phyloP scores from a whole-genome alignment of 345 rosid genomes.

The Trapa bicornis region DNA sequence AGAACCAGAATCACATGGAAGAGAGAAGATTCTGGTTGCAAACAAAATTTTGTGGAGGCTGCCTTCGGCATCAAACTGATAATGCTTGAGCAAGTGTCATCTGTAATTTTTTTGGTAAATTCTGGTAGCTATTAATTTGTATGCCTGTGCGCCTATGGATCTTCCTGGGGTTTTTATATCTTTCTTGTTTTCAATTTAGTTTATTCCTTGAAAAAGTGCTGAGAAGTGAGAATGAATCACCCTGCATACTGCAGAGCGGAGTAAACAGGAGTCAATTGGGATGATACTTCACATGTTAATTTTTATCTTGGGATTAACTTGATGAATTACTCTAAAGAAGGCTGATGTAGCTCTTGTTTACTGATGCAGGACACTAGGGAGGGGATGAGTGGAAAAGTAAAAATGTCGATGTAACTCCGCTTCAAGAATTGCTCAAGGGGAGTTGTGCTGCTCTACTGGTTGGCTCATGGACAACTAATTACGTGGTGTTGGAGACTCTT shows the following conservation, averaged over 20 bases:
- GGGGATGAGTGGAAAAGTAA: not conserved
- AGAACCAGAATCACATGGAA: constrained; percentile 73
- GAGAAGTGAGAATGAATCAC: not conserved
- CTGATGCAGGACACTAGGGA: not conserved
- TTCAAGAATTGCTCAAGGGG: not conserved
- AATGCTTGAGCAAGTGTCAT: not conserved
- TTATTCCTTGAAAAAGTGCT: not conserved
- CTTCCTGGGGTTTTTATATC: not conserved
- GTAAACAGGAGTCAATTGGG: not conserved
- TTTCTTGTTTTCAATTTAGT: not conserved
- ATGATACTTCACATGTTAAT: not conserved
- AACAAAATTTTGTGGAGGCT: constrained; percentile 61
- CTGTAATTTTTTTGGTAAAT: constrained; percentile 2
- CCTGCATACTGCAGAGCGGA: not conserved
- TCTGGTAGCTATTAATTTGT: not conserved
- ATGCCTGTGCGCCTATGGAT: not conserved
- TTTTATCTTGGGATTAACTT: not conserved
- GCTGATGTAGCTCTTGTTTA: not conserved
- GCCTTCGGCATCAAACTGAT: constrained; percentile 1
- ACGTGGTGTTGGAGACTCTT: no score
- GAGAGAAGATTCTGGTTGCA: constrained; percentile 69
- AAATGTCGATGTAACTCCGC: not conserved
- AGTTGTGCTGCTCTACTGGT: not conserved
- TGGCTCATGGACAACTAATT: not conserved
- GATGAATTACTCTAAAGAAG: not conserved